Conservation (phyloP, 257 asterid genomes). For the Przewalskia tangutica region DNA sequence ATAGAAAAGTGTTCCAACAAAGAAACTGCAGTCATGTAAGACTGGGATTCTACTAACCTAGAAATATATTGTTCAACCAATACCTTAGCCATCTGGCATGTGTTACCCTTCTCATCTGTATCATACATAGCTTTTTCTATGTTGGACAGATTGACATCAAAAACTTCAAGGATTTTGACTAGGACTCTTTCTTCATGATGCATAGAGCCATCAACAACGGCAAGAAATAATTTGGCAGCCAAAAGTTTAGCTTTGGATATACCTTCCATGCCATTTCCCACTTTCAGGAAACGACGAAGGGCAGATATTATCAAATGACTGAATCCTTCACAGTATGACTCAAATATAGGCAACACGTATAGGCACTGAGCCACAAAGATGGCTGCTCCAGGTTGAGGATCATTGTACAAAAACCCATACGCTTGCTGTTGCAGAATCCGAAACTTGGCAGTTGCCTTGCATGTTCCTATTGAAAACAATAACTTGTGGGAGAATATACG, state of each 20-base stretch:
- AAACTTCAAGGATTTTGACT: slow-evolving; percentile 57
- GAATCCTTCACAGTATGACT: slow-evolving; percentile 51
- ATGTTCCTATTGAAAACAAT: slow-evolving; percentile 43
- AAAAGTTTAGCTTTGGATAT: slow-evolving; percentile 33
- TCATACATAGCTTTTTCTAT: slow-evolving; percentile 38
- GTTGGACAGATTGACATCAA: slow-evolving; percentile 39
- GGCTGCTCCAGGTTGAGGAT: slow-evolving; percentile 59
- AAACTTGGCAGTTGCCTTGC: slow-evolving; percentile 63
- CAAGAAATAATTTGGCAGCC: slow-evolving; percentile 58
- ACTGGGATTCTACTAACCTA: slow-evolving; percentile 41
- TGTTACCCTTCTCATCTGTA: slow-evolving; percentile 19
- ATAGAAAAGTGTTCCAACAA: slow-evolving; percentile 67
- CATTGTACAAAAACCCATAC: slow-evolving; percentile 38
- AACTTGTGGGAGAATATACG: neutral
- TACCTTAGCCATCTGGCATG: slow-evolving; percentile 32
- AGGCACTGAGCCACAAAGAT: slow-evolving; percentile 69
- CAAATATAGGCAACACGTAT: slow-evolving; percentile 48
- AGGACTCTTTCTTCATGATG: slow-evolving; percentile 48
- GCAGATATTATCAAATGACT: slow-evolving; percentile 76
- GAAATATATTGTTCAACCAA: slow-evolving; percentile 49
- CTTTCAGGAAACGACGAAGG: slow-evolving; percentile 47
- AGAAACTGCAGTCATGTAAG: slow-evolving; percentile 56
- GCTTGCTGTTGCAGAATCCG: slow-evolving; percentile 63
- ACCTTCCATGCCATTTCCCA: slow-evolving; percentile 35
- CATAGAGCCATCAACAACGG: slow-evolving; percentile 29